These are phyloP conservation scores for Yamadazyma membranifaciens DNA, from an alignment of 1,139 yeast species.

Conservation along the genomic window DNA sequence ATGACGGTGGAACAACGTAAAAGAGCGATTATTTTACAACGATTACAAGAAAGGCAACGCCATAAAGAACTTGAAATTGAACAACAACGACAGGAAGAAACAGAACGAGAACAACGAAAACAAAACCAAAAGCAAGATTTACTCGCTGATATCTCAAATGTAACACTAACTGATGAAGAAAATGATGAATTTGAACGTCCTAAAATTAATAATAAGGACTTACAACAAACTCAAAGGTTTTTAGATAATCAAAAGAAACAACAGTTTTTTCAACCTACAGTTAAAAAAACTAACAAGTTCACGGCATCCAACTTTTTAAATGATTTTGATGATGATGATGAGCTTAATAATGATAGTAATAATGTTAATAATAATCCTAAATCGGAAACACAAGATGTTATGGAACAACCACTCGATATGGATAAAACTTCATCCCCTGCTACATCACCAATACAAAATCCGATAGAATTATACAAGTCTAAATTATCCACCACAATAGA, in stretches of 20 bases:
- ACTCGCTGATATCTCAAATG: conserved; percentile 28
- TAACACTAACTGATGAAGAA: conserved; percentile 44
- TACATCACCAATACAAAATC: conserved; percentile 39
- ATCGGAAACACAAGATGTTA: background rate
- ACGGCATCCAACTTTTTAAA: conserved; percentile 34
- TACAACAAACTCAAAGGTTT: conserved; percentile 35
- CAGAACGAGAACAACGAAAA: conserved; percentile 23
- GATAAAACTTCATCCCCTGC: conserved; percentile 18
- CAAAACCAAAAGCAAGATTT: conserved; percentile 11
- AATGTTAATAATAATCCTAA: conserved; percentile 10
- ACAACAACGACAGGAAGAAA: no score
- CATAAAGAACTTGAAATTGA: conserved; percentile 20
- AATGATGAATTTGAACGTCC: conserved; percentile 28
- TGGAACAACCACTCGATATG: background rate
- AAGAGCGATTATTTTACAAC: conserved; percentile 9
- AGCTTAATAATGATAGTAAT: conserved; percentile 27
- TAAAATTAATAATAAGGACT: conserved; percentile 23
- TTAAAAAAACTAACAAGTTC: conserved; percentile 17
- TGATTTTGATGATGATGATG: conserved; percentile 23
- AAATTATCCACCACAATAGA: conserved; percentile 8
- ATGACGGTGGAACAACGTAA: conserved; percentile 1
- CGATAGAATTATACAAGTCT: conserved; percentile 38
- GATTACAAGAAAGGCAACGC: conserved; percentile 18
- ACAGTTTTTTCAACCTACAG: conserved; percentile 22
- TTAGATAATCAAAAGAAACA: conserved; percentile 37